Evolutionary conservation across 139 green algal genomes (phyloP).

Genomic region (Diplosphaera chodatii): DNA sequence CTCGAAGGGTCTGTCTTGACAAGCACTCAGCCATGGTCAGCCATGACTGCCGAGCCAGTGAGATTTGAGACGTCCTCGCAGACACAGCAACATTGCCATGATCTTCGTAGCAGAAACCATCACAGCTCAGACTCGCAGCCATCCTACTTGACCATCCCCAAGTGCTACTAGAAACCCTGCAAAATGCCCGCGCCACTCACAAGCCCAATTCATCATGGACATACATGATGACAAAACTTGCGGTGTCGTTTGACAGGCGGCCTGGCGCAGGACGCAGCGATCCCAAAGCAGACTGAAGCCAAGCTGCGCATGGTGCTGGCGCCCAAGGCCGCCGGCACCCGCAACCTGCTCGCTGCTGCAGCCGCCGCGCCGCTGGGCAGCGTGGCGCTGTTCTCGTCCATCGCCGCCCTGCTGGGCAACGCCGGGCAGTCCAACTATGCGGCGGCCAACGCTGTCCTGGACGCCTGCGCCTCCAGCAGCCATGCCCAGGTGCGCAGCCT

Average conservation of each 20-base stretch:
- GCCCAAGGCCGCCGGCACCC: slow-evolving; percentile 59
- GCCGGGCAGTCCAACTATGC: slow-evolving; percentile 56
- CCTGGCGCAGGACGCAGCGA: slow-evolving; percentile 44
- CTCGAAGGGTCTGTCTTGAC: no score
- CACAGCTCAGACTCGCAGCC: no score
- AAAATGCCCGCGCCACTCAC: no score
- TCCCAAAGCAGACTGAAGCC: slow-evolving; percentile 31
- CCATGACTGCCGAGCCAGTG: no score
- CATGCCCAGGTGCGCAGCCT: neutral
- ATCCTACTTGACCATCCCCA: no score
- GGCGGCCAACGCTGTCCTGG: slow-evolving; percentile 46
- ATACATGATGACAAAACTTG: no score
- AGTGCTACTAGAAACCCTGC: no score
- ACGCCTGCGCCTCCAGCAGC: slow-evolving; percentile 8
- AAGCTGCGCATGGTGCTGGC: slow-evolving; percentile 24
- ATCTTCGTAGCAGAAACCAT: no score
- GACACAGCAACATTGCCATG: no score
- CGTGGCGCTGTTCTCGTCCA: slow-evolving; percentile 58
- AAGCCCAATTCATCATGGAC: no score
- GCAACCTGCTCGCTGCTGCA: slow-evolving; percentile 41
- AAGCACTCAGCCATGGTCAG: no score
- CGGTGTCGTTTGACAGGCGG: slow-evolving; percentile 25
- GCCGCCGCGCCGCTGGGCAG: neutral
- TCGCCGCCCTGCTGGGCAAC: slow-evolving; percentile 39
- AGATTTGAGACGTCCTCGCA: no score